Percentiles rank a stretch among this genome's conserved stretches.
phyloP scores from a whole-genome alignment of 176 grass and related monocot species.

The Rhipidocladum racemiflorum region DNA sequence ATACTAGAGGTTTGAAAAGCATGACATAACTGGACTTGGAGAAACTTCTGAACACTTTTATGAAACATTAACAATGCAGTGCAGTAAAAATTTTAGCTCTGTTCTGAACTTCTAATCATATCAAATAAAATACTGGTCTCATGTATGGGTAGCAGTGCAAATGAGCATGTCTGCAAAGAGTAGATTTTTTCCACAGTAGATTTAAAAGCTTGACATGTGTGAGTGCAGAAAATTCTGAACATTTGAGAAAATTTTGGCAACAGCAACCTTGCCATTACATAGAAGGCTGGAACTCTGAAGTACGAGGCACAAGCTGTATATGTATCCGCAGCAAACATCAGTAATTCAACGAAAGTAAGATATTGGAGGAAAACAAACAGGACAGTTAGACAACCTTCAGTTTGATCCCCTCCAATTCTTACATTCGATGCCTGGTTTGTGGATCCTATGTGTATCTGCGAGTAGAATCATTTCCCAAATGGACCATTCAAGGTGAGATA shows the following conservation, averaged over 20 bases:
- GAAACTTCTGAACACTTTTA: not conserved
- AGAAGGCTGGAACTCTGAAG: not conserved
- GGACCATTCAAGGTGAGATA: conserved; percentile 39
- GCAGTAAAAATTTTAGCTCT: not conserved
- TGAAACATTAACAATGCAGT: not conserved
- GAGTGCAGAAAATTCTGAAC: not conserved
- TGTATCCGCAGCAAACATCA: not conserved
- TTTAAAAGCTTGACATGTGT: not conserved
- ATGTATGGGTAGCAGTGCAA: not conserved
- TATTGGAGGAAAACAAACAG: conserved; percentile 35
- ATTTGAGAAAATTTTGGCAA: not conserved
- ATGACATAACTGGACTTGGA: not conserved
- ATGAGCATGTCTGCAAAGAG: not conserved
- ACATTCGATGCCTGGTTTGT: conserved; percentile 8
- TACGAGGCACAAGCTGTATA: not conserved
- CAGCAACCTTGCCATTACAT: not conserved
- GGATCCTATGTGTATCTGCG: not conserved
- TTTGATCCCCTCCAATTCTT: conserved; percentile 20
- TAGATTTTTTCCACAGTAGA: not conserved
- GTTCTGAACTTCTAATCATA: not conserved
- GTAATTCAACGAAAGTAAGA: not conserved
- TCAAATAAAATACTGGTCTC: not conserved
- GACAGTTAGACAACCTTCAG: not conserved
- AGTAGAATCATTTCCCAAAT: not conserved
- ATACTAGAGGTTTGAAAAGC: not conserved